These are phyloP conservation scores for Sporothrix curviconia DNA, from an alignment of 2,329 filamentous ascomycete genomes.

Conservation along the genomic window DNA sequence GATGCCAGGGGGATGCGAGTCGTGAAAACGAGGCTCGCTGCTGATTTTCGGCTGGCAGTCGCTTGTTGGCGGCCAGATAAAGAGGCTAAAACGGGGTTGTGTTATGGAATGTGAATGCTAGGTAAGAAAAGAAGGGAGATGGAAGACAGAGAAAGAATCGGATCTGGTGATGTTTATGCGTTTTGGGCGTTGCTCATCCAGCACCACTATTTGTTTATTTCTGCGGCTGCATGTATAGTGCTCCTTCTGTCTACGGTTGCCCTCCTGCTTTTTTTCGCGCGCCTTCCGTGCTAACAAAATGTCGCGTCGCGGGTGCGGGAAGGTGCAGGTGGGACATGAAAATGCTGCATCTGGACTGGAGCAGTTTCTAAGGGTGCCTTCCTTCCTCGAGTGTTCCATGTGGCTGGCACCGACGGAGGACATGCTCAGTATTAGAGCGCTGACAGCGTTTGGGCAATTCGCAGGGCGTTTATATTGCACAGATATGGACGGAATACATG, in stretches of 20 bases:
- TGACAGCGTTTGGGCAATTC: no score
- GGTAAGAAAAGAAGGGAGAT: neutral
- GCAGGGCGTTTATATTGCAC: no score
- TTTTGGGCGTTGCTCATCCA: conserved; percentile 1
- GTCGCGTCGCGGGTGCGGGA: conserved; percentile 7
- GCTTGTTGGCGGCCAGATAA: neutral
- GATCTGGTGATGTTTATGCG: conserved; percentile 1
- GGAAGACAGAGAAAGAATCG: neutral
- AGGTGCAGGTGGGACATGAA: conserved; percentile 5
- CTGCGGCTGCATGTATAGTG: neutral
- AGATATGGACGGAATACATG: no score
- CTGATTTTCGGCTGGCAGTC: conserved; percentile 11
- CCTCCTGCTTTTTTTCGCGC: conserved; percentile 8
- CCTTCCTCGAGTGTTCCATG: neutral
- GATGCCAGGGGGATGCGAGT: conserved; percentile 2
- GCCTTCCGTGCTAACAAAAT: conserved; percentile 7
- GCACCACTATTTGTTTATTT: conserved; percentile 13
- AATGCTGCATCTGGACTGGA: no score
- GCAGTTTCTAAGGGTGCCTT: no score
- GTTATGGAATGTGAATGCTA: neutral
- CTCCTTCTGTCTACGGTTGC: conserved; percentile 6
- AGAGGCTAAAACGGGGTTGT: conserved; percentile 6
- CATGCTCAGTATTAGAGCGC: no score
- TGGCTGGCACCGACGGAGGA: neutral
- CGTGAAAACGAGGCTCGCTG: conserved; percentile 13